A percentile compares a stretch with the other conserved stretches of the same genome.
These are phyloP conservation scores for Mortierella sp. DNA, from an alignment of 371 early-diverging fungal species.

Conservation along the genomic window DNA sequence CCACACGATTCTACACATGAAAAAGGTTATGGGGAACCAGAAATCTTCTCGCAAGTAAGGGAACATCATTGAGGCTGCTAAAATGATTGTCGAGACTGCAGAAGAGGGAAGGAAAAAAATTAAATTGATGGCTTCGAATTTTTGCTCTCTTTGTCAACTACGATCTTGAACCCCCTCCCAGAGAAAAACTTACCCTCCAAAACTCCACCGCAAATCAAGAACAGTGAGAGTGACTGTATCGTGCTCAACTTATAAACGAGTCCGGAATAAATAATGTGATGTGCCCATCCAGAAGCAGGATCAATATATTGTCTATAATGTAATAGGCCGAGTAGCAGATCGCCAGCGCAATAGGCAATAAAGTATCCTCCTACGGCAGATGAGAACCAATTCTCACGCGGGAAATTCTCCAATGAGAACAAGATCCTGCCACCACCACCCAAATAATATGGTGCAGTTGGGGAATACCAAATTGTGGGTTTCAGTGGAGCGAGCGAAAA, in stretches of 20 bases:
- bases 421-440: conserved; percentile 47
- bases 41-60: conserved; percentile 28
- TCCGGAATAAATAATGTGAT: conserved; percentile 19
- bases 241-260: conserved; percentile 10
- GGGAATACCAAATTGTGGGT: conserved; percentile 11
- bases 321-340: conserved; percentile 18
- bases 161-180: too few species aligned
- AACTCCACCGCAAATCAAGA: conserved; percentile 17
- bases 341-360: conserved; percentile 27
- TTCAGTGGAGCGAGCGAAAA: conserved; percentile 39
- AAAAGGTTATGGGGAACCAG: conserved; percentile 39
- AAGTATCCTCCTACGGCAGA: conserved; percentile 25
- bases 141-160: too few species aligned
- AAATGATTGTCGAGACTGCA: conserved; percentile 29
- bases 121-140: not conserved
- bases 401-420: conserved; percentile 39
- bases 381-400: conserved; percentile 20
- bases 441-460: conserved; percentile 30
- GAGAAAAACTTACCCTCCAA: conserved; percentile 20
- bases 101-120: not conserved
- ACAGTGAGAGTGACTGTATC: not conserved
- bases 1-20: conserved; percentile 20
- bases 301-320: conserved; percentile 28
- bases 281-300: conserved; percentile 22
- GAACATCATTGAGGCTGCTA: conserved; percentile 26